Base-by-base conservation (phyloP, 345 rosid species). In the Salix dunnii region DNA sequence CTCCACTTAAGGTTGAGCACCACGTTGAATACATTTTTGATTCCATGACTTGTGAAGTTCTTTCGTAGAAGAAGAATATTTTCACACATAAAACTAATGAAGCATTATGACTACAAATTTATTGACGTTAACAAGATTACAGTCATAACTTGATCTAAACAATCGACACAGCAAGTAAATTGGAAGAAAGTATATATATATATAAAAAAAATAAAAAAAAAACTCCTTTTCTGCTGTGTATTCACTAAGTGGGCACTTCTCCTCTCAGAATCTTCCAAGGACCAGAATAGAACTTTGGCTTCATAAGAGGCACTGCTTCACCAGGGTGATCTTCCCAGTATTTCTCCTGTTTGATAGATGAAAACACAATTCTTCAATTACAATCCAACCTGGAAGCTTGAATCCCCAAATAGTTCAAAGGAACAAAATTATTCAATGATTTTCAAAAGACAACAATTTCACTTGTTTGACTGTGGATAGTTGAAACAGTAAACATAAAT, bases 261-360 rank as follows among this genome's bases (percentile, higher is more conserved):
- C 98, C 98, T 71, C 87, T 85, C 71, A 83, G 73, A 53, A 94
- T 93, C 81, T 75, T 90, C 98, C 98, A 92, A 27, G 98, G 98
- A 69, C 97, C 95, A 68, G 70, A 66, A 69, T 94, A 92, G 78
- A 88, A 94, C 77, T 79, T 70, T 35, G 98, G 97, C 82, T 81
- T 84, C 97, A 92, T 88, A 7, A 94, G 84, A 30, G 95, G 98
- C 81, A 94, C 97, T 2, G 80, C 86, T 80, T 94, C 84, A 11
- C 98, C 95, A 12, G 97, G 97, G 38, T 90, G 97, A 68, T 90
- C 98, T 86, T 92, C 97, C 97, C 97, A 94, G 86, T 89, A 92
- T 62, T 87, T 91, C 85, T 91, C 98, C 97, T 92, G 90, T 79
- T 63, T 71, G 79, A 70, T 5, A 80, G 43, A 42, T 80, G 77